phyloP scores from a whole-genome alignment of 1,284 basidiomycete genomes.

The Mixia osmundae region DNA sequence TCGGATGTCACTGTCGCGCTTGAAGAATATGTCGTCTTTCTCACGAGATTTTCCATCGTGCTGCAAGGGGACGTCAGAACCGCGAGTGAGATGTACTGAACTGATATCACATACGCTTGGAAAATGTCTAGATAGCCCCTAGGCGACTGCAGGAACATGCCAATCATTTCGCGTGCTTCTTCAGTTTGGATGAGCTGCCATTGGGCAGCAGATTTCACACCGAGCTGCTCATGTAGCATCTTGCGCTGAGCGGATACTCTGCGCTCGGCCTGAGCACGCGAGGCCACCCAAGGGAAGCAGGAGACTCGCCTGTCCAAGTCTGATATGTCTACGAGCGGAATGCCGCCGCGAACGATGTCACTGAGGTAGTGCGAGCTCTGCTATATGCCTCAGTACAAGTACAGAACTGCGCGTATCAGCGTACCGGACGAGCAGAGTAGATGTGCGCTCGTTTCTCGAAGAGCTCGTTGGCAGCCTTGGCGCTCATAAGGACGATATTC shows the following conservation, averaged over 20 bases:
- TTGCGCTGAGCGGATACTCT: constrained; percentile 5
- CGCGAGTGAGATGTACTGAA: no score
- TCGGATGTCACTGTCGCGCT: no score
- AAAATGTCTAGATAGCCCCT: no score
- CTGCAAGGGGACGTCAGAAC: no score
- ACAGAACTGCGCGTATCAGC: not conserved
- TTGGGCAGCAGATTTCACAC: not conserved
- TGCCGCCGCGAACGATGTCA: constrained; percentile 6
- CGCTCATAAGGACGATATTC: constrained; percentile 5
- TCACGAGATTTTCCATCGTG: no score
- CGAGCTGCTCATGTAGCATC: constrained; percentile 6
- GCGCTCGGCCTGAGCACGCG: not conserved
- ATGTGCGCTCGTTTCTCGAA: constrained; percentile 6
- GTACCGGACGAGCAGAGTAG: constrained; percentile 5
- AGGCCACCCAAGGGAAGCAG: not conserved
- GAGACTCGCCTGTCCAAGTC: constrained; percentile 3
- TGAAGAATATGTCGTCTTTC: no score
- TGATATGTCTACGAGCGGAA: constrained; percentile 5
- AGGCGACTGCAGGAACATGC: no score
- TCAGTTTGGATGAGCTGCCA: constrained; percentile 5
- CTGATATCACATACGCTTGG: no score
- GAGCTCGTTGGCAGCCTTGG: constrained; percentile 5
- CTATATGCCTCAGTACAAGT: not conserved
- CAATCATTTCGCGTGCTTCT: constrained; percentile 3
- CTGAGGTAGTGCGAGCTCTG: constrained; percentile 2